A percentile compares a stretch with the other conserved stretches of the same genome.
Evolutionary conservation across 2,329 filamentous ascomycete genomes (phyloP).

Genomic region (Talaromyces sp.): DNA sequence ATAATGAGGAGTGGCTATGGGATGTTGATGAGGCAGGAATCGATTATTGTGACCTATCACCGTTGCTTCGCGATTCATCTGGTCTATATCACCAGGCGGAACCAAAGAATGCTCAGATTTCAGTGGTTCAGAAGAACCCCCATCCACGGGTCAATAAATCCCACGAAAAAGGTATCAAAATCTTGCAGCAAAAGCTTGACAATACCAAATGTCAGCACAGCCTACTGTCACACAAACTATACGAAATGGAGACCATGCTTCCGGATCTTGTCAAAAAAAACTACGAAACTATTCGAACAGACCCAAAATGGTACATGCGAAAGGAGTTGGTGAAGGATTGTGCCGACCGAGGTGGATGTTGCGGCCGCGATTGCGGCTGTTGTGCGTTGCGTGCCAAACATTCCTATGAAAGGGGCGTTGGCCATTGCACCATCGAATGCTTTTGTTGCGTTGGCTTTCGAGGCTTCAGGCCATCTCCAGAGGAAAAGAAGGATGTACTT

Average conservation of each 20-base stretch:
- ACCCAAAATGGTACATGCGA: conserved; percentile 12
- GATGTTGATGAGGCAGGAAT: not conserved
- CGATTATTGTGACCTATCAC: not conserved
- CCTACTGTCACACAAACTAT: conserved; percentile 3
- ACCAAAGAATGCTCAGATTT: not conserved
- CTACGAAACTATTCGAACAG: conserved; percentile 8
- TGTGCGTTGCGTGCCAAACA: conserved; percentile 4
- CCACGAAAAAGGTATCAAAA: conserved; percentile 2
- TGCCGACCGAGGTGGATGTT: conserved; percentile 12
- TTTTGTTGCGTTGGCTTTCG: conserved; percentile 10
- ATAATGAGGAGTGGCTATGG: not conserved
- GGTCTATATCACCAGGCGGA: not conserved
- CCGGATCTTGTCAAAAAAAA: not conserved
- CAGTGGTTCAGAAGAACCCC: not conserved
- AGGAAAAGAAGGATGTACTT: conserved; percentile 1
- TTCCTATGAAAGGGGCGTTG: conserved; percentile 8
- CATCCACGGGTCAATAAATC: not conserved
- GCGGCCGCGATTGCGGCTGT: conserved; percentile 14
- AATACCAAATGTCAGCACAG: not conserved
- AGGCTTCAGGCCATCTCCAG: not conserved
- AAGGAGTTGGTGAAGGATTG: conserved; percentile 11
- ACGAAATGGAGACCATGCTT: conserved; percentile 4
- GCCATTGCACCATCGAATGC: conserved; percentile 15
- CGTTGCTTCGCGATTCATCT: conserved; percentile 3
- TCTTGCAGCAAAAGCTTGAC: not conserved